These are phyloP conservation scores for Arthrobotrys sphaeroides DNA, from an alignment of 2,329 filamentous ascomycete species.

Conservation along the genomic window DNA sequence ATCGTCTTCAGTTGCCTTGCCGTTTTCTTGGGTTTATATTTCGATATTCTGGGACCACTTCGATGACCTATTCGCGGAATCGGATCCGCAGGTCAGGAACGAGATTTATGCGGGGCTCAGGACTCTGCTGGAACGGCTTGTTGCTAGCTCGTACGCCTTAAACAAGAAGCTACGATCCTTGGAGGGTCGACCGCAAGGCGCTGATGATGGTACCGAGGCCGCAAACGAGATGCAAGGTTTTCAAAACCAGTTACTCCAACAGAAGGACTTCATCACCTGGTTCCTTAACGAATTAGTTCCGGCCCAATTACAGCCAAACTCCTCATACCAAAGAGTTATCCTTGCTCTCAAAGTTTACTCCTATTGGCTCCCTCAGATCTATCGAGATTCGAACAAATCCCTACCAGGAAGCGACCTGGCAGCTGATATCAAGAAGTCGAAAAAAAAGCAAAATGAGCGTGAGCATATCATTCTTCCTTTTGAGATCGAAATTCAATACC, in stretches of 20 bases:
- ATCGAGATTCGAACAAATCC: conserved; percentile 16
- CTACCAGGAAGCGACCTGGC: conserved; percentile 11
- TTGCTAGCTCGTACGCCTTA: conserved; percentile 43
- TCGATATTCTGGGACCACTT: conserved; percentile 70
- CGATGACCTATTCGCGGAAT: conserved; percentile 78
- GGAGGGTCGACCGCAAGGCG: background rate
- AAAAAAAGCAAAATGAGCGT: conserved; percentile 35
- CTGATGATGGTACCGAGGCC: background rate
- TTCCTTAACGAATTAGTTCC: conserved; percentile 74
- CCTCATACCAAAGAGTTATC: conserved; percentile 90
- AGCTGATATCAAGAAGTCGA: conserved; percentile 37
- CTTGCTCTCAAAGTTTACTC: conserved; percentile 75
- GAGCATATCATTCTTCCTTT: conserved; percentile 50
- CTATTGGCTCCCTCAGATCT: conserved; percentile 64
- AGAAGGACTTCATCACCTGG: conserved; percentile 72
- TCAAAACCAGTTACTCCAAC: background rate
- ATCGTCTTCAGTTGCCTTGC: conserved; percentile 74
- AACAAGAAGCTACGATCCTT: conserved; percentile 26
- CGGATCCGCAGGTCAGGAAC: conserved; percentile 84
- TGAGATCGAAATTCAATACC: conserved; percentile 34
- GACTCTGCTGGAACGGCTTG: conserved; percentile 77
- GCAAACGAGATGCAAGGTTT: background rate
- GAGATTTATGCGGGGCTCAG: conserved; percentile 79
- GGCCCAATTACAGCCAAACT: conserved; percentile 77
- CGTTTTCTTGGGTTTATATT: background rate